phyloP scores from a whole-genome alignment of 2,329 filamentous ascomycete species.

The Hypoxylon sp. region DNA sequence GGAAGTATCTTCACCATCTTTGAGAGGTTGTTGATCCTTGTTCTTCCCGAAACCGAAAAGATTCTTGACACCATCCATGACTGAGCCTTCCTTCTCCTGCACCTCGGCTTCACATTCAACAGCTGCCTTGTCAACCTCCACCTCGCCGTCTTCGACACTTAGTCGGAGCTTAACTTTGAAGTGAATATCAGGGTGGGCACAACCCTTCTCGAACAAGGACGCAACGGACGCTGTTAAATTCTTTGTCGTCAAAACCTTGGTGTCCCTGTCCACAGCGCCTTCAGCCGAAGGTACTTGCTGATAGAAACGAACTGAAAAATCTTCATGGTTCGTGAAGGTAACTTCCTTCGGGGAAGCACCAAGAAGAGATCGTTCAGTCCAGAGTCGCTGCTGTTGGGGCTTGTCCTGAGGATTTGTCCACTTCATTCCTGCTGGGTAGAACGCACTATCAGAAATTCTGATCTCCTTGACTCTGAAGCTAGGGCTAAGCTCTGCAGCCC shows the following conservation, averaged over 20 bases:
- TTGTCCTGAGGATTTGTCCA: slow-evolving; percentile 78
- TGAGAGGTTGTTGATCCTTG: slow-evolving; percentile 83
- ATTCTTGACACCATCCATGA: slow-evolving; percentile 95
- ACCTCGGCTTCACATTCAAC: slow-evolving; percentile 88
- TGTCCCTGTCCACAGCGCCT: slow-evolving; percentile 66
- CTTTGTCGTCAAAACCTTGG: slow-evolving; percentile 77
- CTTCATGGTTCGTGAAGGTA: slow-evolving; percentile 82
- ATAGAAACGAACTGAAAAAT: slow-evolving; percentile 84
- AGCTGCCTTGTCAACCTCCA: slow-evolving; percentile 79
- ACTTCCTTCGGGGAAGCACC: slow-evolving; percentile 85
- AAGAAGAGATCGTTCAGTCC: slow-evolving; percentile 80
- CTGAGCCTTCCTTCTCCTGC: slow-evolving; percentile 74
- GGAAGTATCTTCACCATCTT: slow-evolving; percentile 67
- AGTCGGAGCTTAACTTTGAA: slow-evolving; percentile 84
- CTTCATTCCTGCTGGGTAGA: slow-evolving; percentile 80
- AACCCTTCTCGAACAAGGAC: slow-evolving; percentile 81
- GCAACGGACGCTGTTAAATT: slow-evolving; percentile 89
- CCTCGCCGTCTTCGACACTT: slow-evolving; percentile 78
- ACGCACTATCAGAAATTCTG: slow-evolving; percentile 79
- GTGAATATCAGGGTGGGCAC: slow-evolving; percentile 79
- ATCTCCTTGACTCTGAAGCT: slow-evolving; percentile 99
- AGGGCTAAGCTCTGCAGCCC: slow-evolving; percentile 89
- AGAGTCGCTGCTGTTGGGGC: slow-evolving; percentile 83
- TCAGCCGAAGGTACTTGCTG: slow-evolving; percentile 72
- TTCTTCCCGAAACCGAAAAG: slow-evolving; percentile 94